These are phyloP conservation scores for Alternaria triticina DNA, from an alignment of 2,329 filamentous ascomycete species.

Conservation along the genomic window DNA sequence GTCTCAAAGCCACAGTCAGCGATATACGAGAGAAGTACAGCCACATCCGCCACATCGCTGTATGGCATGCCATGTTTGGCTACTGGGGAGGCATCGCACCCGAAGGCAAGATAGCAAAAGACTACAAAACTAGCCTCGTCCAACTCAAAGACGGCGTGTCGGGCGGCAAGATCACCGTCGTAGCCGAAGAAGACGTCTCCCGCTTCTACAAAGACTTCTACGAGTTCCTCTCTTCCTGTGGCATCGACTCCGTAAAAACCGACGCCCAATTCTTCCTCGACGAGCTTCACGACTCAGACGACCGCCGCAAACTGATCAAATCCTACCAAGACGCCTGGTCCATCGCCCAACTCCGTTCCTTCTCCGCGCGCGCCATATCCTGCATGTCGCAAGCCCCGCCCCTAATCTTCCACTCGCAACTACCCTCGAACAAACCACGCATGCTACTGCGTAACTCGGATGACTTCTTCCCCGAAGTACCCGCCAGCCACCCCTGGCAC, in stretches of 20 bases:
- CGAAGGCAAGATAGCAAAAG: constrained; percentile 72
- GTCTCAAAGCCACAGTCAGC: constrained; percentile 73
- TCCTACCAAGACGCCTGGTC: constrained; percentile 88
- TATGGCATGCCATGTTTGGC: constrained; percentile 83
- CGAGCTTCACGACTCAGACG: constrained; percentile 69
- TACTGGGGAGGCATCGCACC: constrained; percentile 81
- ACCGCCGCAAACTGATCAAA: constrained; percentile 73
- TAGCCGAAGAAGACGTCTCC: constrained; percentile 75
- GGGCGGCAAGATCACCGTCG: constrained; percentile 72
- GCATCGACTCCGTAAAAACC: constrained; percentile 88
- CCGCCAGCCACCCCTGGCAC: constrained; percentile 88
- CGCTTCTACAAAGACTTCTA: constrained; percentile 94
- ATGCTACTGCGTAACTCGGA: constrained; percentile 84
- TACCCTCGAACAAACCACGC: constrained; percentile 75
- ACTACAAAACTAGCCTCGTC: constrained; percentile 75
- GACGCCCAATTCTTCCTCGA: constrained; percentile 93
- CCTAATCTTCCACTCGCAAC: constrained; percentile 82
- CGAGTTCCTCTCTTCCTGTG: constrained; percentile 72
- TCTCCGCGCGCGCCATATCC: constrained; percentile 78
- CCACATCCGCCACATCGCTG: constrained; percentile 80
- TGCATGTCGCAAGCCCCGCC: constrained; percentile 95
- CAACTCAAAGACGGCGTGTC: constrained; percentile 62
- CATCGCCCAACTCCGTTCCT: constrained; percentile 76
- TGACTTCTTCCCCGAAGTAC: constrained; percentile 87
- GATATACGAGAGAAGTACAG: constrained; percentile 73